These are phyloP conservation scores for Raphanus hybrid DNA, from an alignment of 441 rosid genomes.

Conservation along the genomic window DNA sequence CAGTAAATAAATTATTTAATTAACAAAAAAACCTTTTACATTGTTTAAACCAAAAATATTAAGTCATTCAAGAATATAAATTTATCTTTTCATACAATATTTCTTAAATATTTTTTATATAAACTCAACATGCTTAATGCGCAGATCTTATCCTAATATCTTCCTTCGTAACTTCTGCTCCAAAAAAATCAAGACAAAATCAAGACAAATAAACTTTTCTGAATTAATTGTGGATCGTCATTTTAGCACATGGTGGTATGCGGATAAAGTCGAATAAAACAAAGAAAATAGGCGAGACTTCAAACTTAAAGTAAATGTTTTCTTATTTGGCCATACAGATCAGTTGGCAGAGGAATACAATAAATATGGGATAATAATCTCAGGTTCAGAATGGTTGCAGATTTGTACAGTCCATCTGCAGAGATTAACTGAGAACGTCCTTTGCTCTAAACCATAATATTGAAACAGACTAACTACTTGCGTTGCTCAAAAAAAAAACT, in stretches of 20 bases:
- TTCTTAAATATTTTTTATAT: too few relatives aligned
- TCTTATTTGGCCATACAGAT: slow-evolving; percentile 32
- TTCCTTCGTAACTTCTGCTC: not conserved
- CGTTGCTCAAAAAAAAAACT: too few relatives aligned
- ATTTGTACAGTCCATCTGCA: slow-evolving; percentile 29
- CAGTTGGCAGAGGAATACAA: slow-evolving; percentile 35
- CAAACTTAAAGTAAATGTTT: slow-evolving; percentile 15
- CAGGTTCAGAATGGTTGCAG: slow-evolving; percentile 21
- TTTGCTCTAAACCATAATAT: not conserved
- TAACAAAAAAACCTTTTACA: too few relatives aligned
- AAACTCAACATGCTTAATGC: too few relatives aligned
- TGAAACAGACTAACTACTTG: too few relatives aligned
- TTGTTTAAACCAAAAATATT: too few relatives aligned
- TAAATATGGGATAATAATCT: slow-evolving; percentile 22
- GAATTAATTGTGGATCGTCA: not conserved
- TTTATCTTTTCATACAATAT: too few relatives aligned
- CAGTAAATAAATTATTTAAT: too few relatives aligned
- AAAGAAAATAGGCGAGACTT: slow-evolving; percentile 13
- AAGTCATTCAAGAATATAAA: too few relatives aligned
- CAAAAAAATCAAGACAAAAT: not conserved
- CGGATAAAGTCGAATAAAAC: not conserved
- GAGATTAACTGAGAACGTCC: slow-evolving; percentile 18
- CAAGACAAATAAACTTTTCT: not conserved
- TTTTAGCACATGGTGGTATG: not conserved
- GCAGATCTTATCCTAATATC: not conserved